These are phyloP conservation scores for Candolleomyces eurysporus DNA, from an alignment of 768 basidiomycete species.

Conservation along the genomic window DNA sequence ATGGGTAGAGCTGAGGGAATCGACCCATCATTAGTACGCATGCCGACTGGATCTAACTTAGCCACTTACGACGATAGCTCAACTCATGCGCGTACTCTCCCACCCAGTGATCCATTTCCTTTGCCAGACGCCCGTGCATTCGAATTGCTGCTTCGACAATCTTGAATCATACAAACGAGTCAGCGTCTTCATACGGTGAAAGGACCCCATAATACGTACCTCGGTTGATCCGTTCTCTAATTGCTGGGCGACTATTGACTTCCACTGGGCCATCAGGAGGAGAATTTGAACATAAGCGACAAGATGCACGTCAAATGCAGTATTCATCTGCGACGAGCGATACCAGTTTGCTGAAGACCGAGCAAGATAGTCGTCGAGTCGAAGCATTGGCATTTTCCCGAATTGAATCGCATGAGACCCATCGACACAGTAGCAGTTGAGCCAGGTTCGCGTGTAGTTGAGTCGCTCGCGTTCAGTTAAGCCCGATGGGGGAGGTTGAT, in stretches of 20 bases:
- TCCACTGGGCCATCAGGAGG: conserved; percentile 47
- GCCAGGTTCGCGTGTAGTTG: conserved; percentile 73
- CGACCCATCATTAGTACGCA: background rate
- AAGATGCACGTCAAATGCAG: conserved; percentile 45
- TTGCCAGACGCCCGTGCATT: conserved; percentile 35
- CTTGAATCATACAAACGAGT: conserved; percentile 27
- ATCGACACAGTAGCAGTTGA: conserved; percentile 75
- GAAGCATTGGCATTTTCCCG: conserved; percentile 69
- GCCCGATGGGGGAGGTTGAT: conserved; percentile 47
- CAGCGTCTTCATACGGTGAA: background rate
- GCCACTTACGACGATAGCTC: conserved; percentile 30
- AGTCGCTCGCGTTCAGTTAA: conserved; percentile 63
- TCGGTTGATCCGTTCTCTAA: conserved; percentile 5
- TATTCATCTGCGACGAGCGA: conserved; percentile 35
- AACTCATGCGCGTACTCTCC: conserved; percentile 39
- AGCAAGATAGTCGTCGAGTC: conserved; percentile 59
- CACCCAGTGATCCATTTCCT: conserved; percentile 39
- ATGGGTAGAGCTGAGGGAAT: conserved; percentile 35
- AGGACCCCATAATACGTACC: background rate
- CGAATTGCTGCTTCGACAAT: conserved; percentile 31
- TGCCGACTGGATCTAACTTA: background rate
- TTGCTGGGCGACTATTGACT: conserved; percentile 16
- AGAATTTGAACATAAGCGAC: conserved; percentile 54
- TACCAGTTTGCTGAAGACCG: conserved; percentile 52
- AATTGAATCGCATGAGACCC: conserved; percentile 73